Conservation (phyloP, 495 filamentous ascomycete genomes). For the Aspergillus avenaceus region DNA sequence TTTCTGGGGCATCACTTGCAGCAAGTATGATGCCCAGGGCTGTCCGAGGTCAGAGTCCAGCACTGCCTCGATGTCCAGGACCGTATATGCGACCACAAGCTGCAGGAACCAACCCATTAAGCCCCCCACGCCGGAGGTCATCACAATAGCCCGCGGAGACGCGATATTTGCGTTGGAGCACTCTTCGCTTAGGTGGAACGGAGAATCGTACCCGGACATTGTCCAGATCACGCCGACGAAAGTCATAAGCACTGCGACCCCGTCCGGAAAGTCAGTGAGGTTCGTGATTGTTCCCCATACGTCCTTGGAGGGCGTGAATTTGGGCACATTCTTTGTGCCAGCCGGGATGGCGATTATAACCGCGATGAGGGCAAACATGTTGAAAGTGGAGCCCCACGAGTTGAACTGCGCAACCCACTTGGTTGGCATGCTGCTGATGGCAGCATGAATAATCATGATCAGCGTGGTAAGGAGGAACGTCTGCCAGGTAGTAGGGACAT, state of each 20-base stretch:
- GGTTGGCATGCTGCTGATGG: slow-evolving; percentile 72
- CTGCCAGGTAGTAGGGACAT: slow-evolving; percentile 63
- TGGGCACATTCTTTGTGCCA: slow-evolving; percentile 52
- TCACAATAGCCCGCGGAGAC: slow-evolving; percentile 70
- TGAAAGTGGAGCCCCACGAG: slow-evolving; percentile 69
- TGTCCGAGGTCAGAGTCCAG: slow-evolving; percentile 64
- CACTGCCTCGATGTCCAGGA: slow-evolving; percentile 59
- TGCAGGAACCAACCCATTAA: slow-evolving; percentile 72
- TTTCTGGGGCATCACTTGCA: slow-evolving; percentile 64
- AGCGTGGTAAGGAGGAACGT: slow-evolving; percentile 65
- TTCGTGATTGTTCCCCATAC: slow-evolving; percentile 72
- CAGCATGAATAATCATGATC: slow-evolving; percentile 67
- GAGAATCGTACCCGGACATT: slow-evolving; percentile 67
- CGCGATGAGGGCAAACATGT: slow-evolving; percentile 63
- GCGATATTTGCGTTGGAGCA: slow-evolving; percentile 75
- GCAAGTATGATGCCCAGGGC: slow-evolving; percentile 71
- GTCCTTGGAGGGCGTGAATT: slow-evolving; percentile 56
- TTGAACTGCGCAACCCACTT: slow-evolving; percentile 73
- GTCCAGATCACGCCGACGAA: slow-evolving; percentile 66
- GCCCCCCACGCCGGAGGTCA: slow-evolving; percentile 66
- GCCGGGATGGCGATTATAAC: slow-evolving; percentile 70
- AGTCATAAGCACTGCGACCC: slow-evolving; percentile 70
- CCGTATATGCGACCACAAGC: slow-evolving; percentile 76
- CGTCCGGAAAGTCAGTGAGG: slow-evolving; percentile 66
- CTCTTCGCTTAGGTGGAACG: slow-evolving; percentile 75